Evolutionary conservation across 768 basidiomycete species (phyloP).

Genomic region (Antrodiella citrinella): DNA sequence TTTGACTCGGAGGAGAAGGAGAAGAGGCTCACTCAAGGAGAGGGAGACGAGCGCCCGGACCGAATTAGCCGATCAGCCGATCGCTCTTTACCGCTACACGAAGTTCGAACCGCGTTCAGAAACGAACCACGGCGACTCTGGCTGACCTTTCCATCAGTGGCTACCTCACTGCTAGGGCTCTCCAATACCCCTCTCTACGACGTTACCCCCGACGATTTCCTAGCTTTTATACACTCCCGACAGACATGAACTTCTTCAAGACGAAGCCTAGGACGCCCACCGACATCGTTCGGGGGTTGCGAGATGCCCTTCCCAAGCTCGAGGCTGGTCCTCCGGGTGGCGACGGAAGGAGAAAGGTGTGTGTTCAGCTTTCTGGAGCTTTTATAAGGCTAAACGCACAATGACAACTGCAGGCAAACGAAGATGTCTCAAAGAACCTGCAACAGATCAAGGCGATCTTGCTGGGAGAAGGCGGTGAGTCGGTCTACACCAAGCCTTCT

Average conservation of each 20-base stretch:
- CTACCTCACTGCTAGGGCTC: not conserved
- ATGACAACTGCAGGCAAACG: conserved; percentile 76
- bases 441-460: conserved; percentile 86
- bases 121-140: not conserved
- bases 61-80: not conserved
- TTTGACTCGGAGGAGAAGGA: not conserved
- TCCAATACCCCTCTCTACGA: not conserved
- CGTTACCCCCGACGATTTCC: not conserved
- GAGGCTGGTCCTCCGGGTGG: conserved; percentile 66
- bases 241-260: conserved; percentile 90
- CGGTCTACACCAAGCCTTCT: conserved; percentile 2
- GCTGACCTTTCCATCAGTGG: not conserved
- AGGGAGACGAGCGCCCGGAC: not conserved
- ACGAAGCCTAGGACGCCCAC: conserved; percentile 81
- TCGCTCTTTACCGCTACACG: not conserved
- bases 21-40: not conserved
- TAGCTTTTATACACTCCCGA: not conserved
- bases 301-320: conserved; percentile 71
- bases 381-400: not conserved
- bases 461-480: conserved; percentile 79
- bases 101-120: not conserved
- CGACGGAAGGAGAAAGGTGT: conserved; percentile 76
- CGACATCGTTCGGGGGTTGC: conserved; percentile 75
- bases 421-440: conserved; percentile 84
- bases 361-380: conserved; percentile 14